A percentile compares a stretch with the other conserved stretches of the same genome.
Evolutionary conservation across 257 asterid species (phyloP).

Genomic region (Solanum neorickii): DNA sequence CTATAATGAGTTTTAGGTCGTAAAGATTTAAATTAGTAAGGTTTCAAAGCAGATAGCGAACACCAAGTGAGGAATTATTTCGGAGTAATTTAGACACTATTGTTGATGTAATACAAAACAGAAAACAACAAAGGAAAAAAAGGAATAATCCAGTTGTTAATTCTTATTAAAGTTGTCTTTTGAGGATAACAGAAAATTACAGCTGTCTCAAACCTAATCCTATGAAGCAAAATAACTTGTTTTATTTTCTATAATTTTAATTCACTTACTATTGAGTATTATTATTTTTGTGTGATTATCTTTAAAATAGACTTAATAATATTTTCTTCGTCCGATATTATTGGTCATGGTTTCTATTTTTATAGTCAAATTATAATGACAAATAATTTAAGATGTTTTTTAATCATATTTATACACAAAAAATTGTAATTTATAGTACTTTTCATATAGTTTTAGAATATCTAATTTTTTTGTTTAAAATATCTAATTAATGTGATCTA

Average conservation of each 20-base stretch:
- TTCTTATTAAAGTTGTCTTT: neutral
- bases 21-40: neutral
- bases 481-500: too few species aligned
- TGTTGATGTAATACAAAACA: neutral
- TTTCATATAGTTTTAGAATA: too few species aligned
- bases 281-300: too few species aligned
- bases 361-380: too few species aligned
- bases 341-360: too few species aligned
- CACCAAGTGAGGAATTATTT: neutral
- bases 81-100: neutral
- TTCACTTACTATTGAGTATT: neutral
- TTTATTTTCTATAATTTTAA: neutral
- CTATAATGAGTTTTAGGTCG: neutral
- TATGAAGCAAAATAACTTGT: neutral
- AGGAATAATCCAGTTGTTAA: neutral
- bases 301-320: too few species aligned
- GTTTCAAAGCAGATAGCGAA: neutral
- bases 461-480: too few species aligned
- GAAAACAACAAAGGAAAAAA: neutral
- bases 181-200: neutral
- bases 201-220: neutral
- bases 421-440: too few species aligned
- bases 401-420: too few species aligned
- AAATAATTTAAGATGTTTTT: too few species aligned
- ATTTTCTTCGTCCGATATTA: rapidly evolving